Evolutionary conservation across 768 basidiomycete species (phyloP).

Genomic region (Mycena galopus): DNA sequence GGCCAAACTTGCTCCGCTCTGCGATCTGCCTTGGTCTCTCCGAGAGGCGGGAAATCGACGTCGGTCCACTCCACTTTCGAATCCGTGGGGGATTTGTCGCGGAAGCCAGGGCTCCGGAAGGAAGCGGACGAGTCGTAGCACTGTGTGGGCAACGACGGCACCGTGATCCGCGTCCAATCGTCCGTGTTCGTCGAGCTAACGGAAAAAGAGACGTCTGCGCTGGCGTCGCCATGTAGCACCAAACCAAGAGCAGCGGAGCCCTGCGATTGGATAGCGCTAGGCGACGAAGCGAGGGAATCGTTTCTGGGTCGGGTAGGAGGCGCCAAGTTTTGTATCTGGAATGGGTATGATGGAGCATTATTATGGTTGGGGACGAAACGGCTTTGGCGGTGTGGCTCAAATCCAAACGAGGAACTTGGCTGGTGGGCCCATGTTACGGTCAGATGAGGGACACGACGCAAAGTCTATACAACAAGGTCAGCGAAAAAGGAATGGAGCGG

Average conservation of each 20-base stretch:
- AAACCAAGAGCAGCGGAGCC: slow-evolving; percentile 4
- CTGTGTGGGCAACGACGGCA: slow-evolving; percentile 9
- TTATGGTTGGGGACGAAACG: slow-evolving; percentile 25
- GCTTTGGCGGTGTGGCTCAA: slow-evolving; percentile 36
- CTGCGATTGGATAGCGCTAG: slow-evolving; percentile 12
- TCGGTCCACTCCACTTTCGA: slow-evolving; percentile 48
- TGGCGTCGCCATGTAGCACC: neutral
- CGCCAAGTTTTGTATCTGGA: slow-evolving; percentile 45
- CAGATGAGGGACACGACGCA: slow-evolving; percentile 77
- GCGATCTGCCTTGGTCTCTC: slow-evolving; percentile 41
- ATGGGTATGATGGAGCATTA: slow-evolving; percentile 45
- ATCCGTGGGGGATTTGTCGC: slow-evolving; percentile 5
- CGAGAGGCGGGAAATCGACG: slow-evolving; percentile 53
- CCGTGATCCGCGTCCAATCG: slow-evolving; percentile 34
- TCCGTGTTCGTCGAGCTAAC: slow-evolving; percentile 27
- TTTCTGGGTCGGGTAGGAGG: slow-evolving; percentile 28
- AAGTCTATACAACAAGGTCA: slow-evolving; percentile 60
- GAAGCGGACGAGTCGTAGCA: slow-evolving; percentile 32
- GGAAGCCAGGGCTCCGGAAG: slow-evolving; percentile 23
- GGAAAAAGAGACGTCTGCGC: slow-evolving; percentile 25
- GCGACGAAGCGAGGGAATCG: slow-evolving; percentile 29
- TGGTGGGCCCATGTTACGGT: slow-evolving; percentile 88
- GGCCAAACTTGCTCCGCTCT: slow-evolving; percentile 45
- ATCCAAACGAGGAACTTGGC: slow-evolving; percentile 45
- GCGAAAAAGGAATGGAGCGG: slow-evolving; percentile 10